Evolutionary conservation across 1,284 basidiomycete genomes (phyloP).

Genomic region (Filobasidium uniguttulatum): DNA sequence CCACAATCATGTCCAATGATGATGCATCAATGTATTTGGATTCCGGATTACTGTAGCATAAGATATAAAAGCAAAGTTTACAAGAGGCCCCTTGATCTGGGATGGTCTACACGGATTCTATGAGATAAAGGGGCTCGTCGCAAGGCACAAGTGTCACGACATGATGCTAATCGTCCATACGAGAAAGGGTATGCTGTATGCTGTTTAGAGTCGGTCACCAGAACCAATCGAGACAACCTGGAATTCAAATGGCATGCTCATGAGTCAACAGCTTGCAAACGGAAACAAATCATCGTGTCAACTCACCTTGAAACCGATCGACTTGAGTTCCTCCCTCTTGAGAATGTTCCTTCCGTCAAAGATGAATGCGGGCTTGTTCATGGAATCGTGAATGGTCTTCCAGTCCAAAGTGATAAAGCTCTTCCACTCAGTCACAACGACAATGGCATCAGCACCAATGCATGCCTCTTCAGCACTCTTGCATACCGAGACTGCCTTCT

Average conservation of each 20-base stretch:
- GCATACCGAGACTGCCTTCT: slow-evolving; percentile 72
- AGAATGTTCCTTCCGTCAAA: slow-evolving; percentile 78
- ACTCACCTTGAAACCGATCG: slow-evolving; percentile 69
- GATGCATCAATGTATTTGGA: too few species aligned
- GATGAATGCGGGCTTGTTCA: slow-evolving; percentile 92
- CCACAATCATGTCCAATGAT: too few species aligned
- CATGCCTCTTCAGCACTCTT: slow-evolving; percentile 72
- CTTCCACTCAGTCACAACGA: slow-evolving; percentile 77
- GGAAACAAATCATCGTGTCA: background rate
- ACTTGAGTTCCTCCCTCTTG: slow-evolving; percentile 59
- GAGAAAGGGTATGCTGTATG: too few species aligned
- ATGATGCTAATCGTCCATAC: too few species aligned
- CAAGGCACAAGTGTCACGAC: too few species aligned
- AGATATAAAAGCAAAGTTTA: too few species aligned
- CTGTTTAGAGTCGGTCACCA: slow-evolving; percentile 17
- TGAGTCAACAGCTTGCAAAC: background rate
- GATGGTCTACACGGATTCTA: too few species aligned
- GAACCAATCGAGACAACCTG: slow-evolving; percentile 43
- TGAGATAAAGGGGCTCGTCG: too few species aligned
- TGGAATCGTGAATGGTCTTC: slow-evolving; percentile 65
- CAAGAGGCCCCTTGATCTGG: too few species aligned
- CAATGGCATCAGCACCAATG: slow-evolving; percentile 57
- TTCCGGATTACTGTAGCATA: too few species aligned
- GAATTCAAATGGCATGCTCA: background rate
- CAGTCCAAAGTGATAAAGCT: slow-evolving; percentile 90